Conservation (phyloP, 78 protist species). For the Abeoforma whisleri region DNA sequence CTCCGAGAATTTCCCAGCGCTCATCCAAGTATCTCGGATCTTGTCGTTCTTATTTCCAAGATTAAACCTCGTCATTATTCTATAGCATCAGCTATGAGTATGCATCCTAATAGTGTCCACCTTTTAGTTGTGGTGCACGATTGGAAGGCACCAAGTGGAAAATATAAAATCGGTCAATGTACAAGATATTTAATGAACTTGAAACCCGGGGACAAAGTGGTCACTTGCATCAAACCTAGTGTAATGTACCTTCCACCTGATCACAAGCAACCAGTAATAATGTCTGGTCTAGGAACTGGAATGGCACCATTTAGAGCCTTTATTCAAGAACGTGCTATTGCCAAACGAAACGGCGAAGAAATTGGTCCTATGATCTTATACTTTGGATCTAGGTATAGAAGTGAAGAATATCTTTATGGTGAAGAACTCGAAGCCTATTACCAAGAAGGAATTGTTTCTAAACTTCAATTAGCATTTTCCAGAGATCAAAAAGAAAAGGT, state of each 20-base stretch:
- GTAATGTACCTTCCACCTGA: slow-evolving; percentile 48
- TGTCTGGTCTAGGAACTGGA: slow-evolving; percentile 67
- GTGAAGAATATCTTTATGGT: slow-evolving; percentile 58
- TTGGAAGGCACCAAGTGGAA: slow-evolving; percentile 44
- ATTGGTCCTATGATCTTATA: slow-evolving; percentile 52
- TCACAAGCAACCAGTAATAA: slow-evolving; percentile 35
- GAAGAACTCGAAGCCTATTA: slow-evolving; percentile 48
- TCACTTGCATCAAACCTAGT: slow-evolving; percentile 45
- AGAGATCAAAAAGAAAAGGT: slow-evolving; percentile 59
- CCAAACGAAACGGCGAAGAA: slow-evolving; percentile 10
- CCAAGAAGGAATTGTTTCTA: slow-evolving; percentile 42
- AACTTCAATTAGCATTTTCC: slow-evolving; percentile 60
- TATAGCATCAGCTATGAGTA: slow-evolving; percentile 50
- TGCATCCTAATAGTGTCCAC: slow-evolving; percentile 48
- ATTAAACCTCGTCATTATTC: slow-evolving; percentile 68
- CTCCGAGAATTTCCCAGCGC: slow-evolving; percentile 48
- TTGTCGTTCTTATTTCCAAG: slow-evolving; percentile 46
- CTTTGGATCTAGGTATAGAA: slow-evolving; percentile 61
- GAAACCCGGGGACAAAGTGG: neutral
- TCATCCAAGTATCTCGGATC: slow-evolving; percentile 45
- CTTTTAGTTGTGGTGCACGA: slow-evolving; percentile 52
- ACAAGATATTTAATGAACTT: slow-evolving; percentile 45
- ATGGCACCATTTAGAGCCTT: slow-evolving; percentile 64
- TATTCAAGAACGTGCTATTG: slow-evolving; percentile 46
- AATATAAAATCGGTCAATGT: slow-evolving; percentile 42